These are phyloP conservation scores for Dryas octopetala DNA, from an alignment of 306 rosid species.

Conservation along the genomic window DNA sequence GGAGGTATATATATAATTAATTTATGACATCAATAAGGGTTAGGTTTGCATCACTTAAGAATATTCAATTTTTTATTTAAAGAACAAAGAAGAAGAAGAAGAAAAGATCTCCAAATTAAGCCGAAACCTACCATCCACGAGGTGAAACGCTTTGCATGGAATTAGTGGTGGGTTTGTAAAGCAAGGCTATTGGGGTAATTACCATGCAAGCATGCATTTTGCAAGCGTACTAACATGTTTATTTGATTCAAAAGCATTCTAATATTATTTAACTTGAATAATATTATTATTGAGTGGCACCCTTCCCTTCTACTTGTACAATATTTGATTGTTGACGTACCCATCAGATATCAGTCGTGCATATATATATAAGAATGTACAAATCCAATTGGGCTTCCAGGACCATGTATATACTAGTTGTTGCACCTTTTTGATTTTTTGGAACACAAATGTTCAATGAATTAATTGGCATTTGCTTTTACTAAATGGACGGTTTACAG, in stretches of 20 bases:
- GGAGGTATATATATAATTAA: background rate
- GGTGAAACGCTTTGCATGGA: too few species aligned
- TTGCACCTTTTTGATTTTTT: slow-evolving; percentile 1
- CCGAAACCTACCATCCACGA: background rate
- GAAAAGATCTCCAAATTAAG: background rate
- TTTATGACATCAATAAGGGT: background rate
- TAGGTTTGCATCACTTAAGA: background rate
- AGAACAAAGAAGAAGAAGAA: too few species aligned
- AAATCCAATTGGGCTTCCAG: background rate
- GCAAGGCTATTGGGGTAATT: background rate
- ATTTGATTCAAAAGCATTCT: too few species aligned
- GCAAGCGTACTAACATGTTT: too few species aligned
- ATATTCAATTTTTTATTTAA: too few species aligned
- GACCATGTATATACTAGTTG: background rate
- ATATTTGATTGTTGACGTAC: too few species aligned
- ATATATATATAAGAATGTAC: too few species aligned
- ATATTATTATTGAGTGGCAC: too few species aligned
- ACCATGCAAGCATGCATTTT: too few species aligned
- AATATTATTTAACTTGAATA: too few species aligned
- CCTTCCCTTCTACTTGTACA: too few species aligned
- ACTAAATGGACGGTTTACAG: slow-evolving; percentile 16
- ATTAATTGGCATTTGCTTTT: slow-evolving; percentile 26
- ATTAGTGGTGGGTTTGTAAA: background rate
- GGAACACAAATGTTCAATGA: slow-evolving; percentile 23
- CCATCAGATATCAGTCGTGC: too few species aligned